Evolutionary conservation across 192 early-diverging fungal genomes (phyloP).

Genomic region (Dimargaris xerosporica): DNA sequence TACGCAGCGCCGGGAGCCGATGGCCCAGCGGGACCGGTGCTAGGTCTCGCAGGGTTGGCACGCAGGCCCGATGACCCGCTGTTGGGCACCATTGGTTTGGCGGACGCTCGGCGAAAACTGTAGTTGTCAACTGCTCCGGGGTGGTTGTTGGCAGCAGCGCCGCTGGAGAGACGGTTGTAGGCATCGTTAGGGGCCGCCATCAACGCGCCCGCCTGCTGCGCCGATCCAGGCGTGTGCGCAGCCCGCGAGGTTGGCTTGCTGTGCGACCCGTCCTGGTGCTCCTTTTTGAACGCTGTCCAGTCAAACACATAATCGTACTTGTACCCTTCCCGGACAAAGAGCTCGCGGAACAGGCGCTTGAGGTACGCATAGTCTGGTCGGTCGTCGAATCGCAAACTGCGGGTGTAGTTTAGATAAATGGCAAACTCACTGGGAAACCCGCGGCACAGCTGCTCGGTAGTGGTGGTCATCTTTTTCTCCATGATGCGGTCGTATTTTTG

Average conservation of each 20-base stretch:
- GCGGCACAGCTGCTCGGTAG: constrained; percentile 66
- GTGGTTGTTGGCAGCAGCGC: too few species aligned
- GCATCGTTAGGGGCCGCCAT: too few species aligned
- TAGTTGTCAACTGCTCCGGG: background rate
- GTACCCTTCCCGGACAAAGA: constrained; percentile 68
- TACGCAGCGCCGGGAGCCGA: too few species aligned
- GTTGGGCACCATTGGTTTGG: too few species aligned
- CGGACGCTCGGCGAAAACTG: background rate
- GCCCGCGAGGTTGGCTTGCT: too few species aligned
- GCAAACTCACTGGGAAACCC: constrained; percentile 76
- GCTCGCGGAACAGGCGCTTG: constrained; percentile 69
- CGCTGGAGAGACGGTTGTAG: too few species aligned
- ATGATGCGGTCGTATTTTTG: constrained; percentile 92
- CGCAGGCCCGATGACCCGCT: too few species aligned
- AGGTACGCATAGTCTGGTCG: constrained; percentile 84
- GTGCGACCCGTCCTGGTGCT: background rate
- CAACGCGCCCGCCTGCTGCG: too few species aligned
- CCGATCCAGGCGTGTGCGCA: too few species aligned
- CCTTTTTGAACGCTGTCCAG: constrained; percentile 66
- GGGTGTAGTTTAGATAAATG: constrained; percentile 75
- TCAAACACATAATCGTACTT: constrained; percentile 84
- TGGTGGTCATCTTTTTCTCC: constrained; percentile 83
- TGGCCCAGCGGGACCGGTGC: too few species aligned
- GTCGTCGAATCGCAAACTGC: constrained; percentile 74
- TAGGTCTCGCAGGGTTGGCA: too few species aligned